A percentile compares a stretch with the other conserved stretches of the same genome.
Conservation (phyloP, 495 filamentous ascomycete genomes). For the Penicillium mononematosum region DNA sequence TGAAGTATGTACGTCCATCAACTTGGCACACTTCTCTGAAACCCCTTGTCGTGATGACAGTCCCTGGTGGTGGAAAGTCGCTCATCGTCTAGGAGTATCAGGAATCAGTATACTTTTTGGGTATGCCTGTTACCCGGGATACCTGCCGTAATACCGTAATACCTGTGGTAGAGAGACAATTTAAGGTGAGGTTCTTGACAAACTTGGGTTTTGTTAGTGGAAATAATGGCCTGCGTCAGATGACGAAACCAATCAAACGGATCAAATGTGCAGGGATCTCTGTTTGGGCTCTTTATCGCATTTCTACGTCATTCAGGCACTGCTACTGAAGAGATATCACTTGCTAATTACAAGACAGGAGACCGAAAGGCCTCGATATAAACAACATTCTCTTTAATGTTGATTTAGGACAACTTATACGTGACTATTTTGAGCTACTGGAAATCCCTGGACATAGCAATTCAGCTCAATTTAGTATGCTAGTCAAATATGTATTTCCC, state of each 20-base stretch:
- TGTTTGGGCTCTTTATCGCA: neutral
- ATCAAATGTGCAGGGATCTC: neutral
- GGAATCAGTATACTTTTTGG: neutral
- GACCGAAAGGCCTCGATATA: neutral
- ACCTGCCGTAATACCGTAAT: neutral
- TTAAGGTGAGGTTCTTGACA: neutral
- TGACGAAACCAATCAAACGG: neutral
- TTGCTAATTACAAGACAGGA: no score
- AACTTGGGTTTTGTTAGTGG: neutral
- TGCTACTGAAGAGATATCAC: neutral
- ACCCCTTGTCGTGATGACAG: slow-evolving; percentile 12
- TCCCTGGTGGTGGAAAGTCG: slow-evolving; percentile 8
- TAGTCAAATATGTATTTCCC: neutral
- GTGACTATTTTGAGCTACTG: neutral
- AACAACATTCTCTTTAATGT: neutral
- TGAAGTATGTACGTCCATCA: slow-evolving; percentile 17
- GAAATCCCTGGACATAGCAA: neutral
- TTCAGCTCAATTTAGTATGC: neutral
- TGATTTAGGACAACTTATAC: no score
- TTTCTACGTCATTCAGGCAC: neutral
- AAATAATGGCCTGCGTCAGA: neutral
- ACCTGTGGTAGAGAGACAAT: neutral
- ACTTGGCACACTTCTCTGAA: slow-evolving; percentile 24
- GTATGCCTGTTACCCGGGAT: no score
- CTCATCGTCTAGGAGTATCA: slow-evolving; percentile 3